A percentile compares a stretch with the other conserved stretches of the same genome.
Conservation (phyloP, 129 eudicot genomes). For the Silybum marianum region DNA sequence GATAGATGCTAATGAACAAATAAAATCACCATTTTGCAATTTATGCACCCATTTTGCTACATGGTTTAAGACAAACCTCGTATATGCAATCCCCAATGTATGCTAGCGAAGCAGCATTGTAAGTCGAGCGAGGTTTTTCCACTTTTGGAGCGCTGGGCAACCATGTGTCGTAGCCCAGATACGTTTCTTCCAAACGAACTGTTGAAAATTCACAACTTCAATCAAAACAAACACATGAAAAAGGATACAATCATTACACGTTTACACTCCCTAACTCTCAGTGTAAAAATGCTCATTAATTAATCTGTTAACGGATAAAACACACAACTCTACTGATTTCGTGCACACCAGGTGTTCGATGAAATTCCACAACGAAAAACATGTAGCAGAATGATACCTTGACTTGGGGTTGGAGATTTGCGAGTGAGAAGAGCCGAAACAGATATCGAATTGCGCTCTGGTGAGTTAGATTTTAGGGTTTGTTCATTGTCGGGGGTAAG, state of each 20-base stretch:
- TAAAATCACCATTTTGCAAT: constrained; percentile 16
- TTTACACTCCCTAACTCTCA: not conserved
- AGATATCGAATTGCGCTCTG: constrained; percentile 40
- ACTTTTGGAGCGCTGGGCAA: constrained; percentile 85
- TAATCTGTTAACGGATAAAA: not conserved
- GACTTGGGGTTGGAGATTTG: constrained; percentile 24
- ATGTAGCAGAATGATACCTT: constrained; percentile 36
- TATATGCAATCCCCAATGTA: constrained; percentile 90
- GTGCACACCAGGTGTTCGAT: constrained; percentile 32
- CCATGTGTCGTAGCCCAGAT: constrained; percentile 88
- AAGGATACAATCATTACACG: not conserved
- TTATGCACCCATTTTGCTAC: not conserved
- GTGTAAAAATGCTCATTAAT: not conserved
- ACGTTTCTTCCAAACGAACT: constrained; percentile 47
- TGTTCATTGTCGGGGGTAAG: constrained; percentile 25
- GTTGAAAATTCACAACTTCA: constrained; percentile 15
- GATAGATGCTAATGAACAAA: not conserved
- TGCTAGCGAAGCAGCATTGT: constrained; percentile 87
- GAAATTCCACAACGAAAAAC: constrained; percentile 12
- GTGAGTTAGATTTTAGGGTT: constrained; percentile 29
- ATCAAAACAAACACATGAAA: not conserved
- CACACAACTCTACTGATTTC: not conserved
- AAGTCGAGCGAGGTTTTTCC: constrained; percentile 83
- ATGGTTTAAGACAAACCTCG: constrained; percentile 55
- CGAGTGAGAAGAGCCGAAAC: constrained; percentile 64